A percentile compares a stretch with the other conserved stretches of the same genome.
Conservation (phyloP, 2,329 filamentous ascomycete genomes). For the Bipolaris sorokiniana region DNA sequence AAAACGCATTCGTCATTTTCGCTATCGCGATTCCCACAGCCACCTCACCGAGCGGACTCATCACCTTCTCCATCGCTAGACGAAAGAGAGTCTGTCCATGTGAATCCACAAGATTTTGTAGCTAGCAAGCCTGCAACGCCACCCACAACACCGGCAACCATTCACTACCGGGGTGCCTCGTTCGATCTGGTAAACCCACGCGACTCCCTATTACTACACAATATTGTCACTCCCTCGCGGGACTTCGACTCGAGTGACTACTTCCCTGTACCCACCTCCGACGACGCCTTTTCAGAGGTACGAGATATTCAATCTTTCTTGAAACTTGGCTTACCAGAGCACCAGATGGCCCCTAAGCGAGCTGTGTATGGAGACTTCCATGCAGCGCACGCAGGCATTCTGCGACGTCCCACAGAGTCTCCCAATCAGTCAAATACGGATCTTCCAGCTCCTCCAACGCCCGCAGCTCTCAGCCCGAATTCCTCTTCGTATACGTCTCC, state of each 20-base stretch:
- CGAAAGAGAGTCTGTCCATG: conserved; percentile 25
- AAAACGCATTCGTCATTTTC: conserved; percentile 38
- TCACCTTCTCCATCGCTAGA: conserved; percentile 29
- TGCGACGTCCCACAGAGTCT: conserved; percentile 27
- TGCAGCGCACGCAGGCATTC: conserved; percentile 40
- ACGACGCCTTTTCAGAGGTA: conserved; percentile 34
- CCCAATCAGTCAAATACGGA: conserved; percentile 19
- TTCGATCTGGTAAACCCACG: conserved; percentile 51
- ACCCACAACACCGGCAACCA: conserved; percentile 46
- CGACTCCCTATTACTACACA: conserved; percentile 43
- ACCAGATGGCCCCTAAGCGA: conserved; percentile 42
- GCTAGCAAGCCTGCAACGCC: conserved; percentile 42
- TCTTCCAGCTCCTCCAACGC: conserved; percentile 34
- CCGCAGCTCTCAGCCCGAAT: conserved; percentile 33
- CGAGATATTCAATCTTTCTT: neutral
- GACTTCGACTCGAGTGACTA: conserved; percentile 46
- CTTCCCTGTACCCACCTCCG: conserved; percentile 32
- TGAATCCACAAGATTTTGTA: conserved; percentile 33
- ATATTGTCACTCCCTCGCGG: conserved; percentile 47
- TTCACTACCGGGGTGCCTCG: conserved; percentile 49
- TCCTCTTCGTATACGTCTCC: conserved; percentile 40
- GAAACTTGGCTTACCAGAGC: conserved; percentile 1
- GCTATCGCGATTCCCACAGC: conserved; percentile 46
- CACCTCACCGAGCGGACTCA: conserved; percentile 31
- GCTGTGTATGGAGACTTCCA: conserved; percentile 39